phyloP scores from a whole-genome alignment of 805 yeast species.

The Saccharomycopsis olivae region DNA sequence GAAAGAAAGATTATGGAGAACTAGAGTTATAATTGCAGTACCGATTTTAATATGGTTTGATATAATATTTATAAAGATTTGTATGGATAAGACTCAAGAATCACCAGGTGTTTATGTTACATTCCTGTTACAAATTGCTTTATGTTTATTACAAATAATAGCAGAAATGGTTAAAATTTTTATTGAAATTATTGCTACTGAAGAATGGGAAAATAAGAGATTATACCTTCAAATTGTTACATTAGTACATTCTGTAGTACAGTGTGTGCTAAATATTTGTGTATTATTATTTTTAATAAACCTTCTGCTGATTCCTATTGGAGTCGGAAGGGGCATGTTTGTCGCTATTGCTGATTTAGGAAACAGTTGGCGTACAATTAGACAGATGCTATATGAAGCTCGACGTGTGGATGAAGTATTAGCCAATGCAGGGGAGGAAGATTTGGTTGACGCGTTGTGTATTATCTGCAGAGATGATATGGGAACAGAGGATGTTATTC shows the following conservation, averaged over 20 bases:
- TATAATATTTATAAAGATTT: constrained; percentile 19
- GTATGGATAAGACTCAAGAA: constrained; percentile 31
- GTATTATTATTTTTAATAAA: background rate
- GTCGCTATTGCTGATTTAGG: constrained; percentile 35
- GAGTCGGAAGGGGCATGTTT: too few relatives aligned
- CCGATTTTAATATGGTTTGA: constrained; percentile 34
- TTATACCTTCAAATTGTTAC: constrained; percentile 49
- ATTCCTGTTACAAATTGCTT: constrained; percentile 68
- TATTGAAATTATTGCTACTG: constrained; percentile 54
- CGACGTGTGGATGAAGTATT: constrained; percentile 56
- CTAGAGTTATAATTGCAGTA: constrained; percentile 4
- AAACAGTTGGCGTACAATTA: constrained; percentile 38
- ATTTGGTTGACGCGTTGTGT: constrained; percentile 59
- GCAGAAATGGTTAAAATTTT: constrained; percentile 35
- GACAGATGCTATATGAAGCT: constrained; percentile 35
- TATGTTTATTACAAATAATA: constrained; percentile 45
- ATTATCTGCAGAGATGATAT: constrained; percentile 91
- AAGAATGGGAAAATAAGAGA: constrained; percentile 63
- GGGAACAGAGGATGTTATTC: constrained; percentile 32
- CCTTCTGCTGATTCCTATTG: too few relatives aligned
- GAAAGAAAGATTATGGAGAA: constrained; percentile 18
- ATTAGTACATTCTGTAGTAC: constrained; percentile 37
- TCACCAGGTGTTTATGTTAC: constrained; percentile 40
- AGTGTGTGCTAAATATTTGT: constrained; percentile 33
- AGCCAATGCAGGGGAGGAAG: constrained; percentile 50